Base-by-base conservation (phyloP, 1,284 basidiomycete species). In the Ustilago trichophora region DNA sequence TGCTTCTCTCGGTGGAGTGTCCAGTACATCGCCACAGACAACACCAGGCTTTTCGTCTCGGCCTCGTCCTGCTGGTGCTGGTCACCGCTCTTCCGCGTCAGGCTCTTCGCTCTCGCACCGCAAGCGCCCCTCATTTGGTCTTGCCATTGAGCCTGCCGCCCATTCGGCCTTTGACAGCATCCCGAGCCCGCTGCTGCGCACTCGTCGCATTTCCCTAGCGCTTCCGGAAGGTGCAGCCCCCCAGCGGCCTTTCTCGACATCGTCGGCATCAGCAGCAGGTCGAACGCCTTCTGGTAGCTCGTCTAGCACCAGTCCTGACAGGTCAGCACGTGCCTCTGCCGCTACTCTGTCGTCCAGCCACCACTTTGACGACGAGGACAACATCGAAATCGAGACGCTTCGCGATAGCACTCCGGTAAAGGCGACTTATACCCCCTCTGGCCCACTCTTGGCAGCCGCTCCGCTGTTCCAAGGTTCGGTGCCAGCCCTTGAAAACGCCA, bases 81-180 rank as follows among this genome's bases (percentile, higher is more conserved):
- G 48, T 18, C 49, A 67, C 25, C 56, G 57, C 31, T 29, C 48
- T 6, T 56, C 56, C 10, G 32, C 21, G 12, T 60, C 64, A 2
- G 50, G 40, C n/a, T 57, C 65, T 12, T 57, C 50, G 29, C 45
- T 57, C 10, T 47, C 53, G 24, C 65, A 53, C 25, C 58, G 65
- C 49, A 69, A 69, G 48, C 54, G 66, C 19, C 59, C 66, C 3
- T 64, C 66, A 4, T 69, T 69, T 16, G 66, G 66, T 15, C 59
- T 69, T 10, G 50, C 58, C 33, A 69, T 69, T 41, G 59, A 58
- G 32, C 59, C 66, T 7, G 55, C 54, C 12, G 66, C 66, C 11
- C 59, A 63, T n/a, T 63, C 59, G 5, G 66, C 66, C 4, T 69
- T 69, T 21, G 59, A 69, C 29, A 55, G 66, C 55, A 69, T 69